Percentiles rank a stretch among this genome's conserved stretches.
phyloP scores from a whole-genome alignment of 176 grass and related monocot genomes.

The Melocanna baccifera region DNA sequence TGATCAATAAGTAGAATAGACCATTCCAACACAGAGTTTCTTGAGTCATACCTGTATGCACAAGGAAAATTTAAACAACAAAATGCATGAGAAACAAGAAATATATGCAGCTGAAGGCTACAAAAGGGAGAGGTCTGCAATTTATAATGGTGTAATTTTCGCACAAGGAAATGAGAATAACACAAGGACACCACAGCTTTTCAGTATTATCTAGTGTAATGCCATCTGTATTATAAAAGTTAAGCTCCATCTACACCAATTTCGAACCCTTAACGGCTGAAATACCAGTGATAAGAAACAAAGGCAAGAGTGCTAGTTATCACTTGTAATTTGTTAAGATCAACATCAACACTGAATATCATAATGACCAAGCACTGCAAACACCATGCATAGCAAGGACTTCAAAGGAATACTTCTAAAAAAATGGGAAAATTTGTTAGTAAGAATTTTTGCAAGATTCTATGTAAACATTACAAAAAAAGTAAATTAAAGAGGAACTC shows the following conservation, averaged over 20 bases:
- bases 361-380: background rate
- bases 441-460: slow-evolving; percentile 1
- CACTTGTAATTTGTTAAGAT: background rate
- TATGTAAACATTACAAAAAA: slow-evolving; percentile 4
- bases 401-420: background rate
- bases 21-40: slow-evolving; percentile 72
- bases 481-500: slow-evolving; percentile 26
- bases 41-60: slow-evolving; percentile 61
- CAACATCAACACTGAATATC: background rate
- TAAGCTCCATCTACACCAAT: background rate
- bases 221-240: background rate
- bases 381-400: background rate
- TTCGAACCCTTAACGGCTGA: background rate
- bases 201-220: background rate
- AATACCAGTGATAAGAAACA: background rate
- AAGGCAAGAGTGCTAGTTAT: background rate
- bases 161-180: background rate
- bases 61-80: background rate
- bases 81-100: slow-evolving; percentile 7
- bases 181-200: background rate
- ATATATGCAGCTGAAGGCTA: background rate
- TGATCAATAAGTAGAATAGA: slow-evolving; percentile 78
- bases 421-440: background rate
- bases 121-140: background rate
- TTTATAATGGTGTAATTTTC: background rate